Evolutionary conservation across 768 basidiomycete species (phyloP).

Genomic region (Macrolepiota dolichaula): DNA sequence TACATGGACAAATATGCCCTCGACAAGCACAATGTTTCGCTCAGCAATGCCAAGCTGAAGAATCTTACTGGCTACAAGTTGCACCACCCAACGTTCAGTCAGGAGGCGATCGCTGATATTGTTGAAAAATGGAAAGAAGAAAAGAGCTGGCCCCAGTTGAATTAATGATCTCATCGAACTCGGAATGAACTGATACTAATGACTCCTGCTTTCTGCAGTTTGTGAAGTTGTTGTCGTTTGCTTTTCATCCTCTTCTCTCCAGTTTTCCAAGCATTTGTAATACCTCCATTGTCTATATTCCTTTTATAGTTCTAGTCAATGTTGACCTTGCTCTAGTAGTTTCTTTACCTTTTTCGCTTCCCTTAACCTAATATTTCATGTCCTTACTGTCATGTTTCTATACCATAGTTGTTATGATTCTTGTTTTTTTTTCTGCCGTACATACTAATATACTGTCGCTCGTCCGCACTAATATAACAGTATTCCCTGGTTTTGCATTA

Average conservation of each 20-base stretch:
- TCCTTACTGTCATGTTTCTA: slow-evolving; percentile 2
- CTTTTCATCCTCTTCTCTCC: neutral
- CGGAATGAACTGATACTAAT: neutral
- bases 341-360: neutral
- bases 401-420: slow-evolving; percentile 7
- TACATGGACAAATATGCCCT: slow-evolving; percentile 78
- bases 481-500: neutral
- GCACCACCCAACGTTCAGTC: slow-evolving; percentile 57
- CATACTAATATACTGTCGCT: neutral
- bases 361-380: neutral
- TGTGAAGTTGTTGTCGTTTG: neutral
- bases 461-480: slow-evolving; percentile 4
- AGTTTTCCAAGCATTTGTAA: neutral
- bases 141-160: slow-evolving; percentile 49
- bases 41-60: slow-evolving; percentile 73
- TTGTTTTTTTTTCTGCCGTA: neutral
- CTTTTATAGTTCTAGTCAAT: neutral
- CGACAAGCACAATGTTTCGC: slow-evolving; percentile 65
- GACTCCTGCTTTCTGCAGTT: slow-evolving; percentile 9
- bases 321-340: neutral
- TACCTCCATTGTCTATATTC: neutral
- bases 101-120: slow-evolving; percentile 61
- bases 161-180: slow-evolving; percentile 15
- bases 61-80: slow-evolving; percentile 67
- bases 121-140: slow-evolving; percentile 82